phyloP scores from a whole-genome alignment of 768 basidiomycete species.

The Kwoniella europaea region DNA sequence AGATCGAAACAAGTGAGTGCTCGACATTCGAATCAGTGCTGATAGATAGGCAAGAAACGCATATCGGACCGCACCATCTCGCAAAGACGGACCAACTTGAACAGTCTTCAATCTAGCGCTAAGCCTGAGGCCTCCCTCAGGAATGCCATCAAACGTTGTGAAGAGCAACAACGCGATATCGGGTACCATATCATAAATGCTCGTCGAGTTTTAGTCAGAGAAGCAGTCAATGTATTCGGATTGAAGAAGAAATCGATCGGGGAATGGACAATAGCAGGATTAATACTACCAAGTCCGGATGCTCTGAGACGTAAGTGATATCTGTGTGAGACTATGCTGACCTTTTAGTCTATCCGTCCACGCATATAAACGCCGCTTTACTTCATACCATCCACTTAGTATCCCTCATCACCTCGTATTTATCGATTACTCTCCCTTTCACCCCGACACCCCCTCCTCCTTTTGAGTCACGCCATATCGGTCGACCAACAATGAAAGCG shows the following conservation, averaged over 20 bases:
- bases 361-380: slow-evolving; percentile 46
- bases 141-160: slow-evolving; percentile 2
- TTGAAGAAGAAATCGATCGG: slow-evolving; percentile 22
- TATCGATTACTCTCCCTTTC: slow-evolving; percentile 51
- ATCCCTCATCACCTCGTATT: slow-evolving; percentile 48
- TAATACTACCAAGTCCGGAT: slow-evolving; percentile 31
- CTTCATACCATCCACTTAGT: slow-evolving; percentile 50
- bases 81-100: slow-evolving; percentile 3
- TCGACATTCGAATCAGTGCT: not conserved
- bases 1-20: slow-evolving; percentile 15
- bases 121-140: not conserved
- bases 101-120: not conserved
- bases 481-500: slow-evolving; percentile 36
- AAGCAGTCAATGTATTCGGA: slow-evolving; percentile 47
- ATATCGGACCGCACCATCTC: not conserved
- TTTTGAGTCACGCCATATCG: slow-evolving; percentile 24
- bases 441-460: slow-evolving; percentile 21
- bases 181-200: slow-evolving; percentile 37
- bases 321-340: not conserved
- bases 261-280: slow-evolving; percentile 47
- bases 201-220: slow-evolving; percentile 41
- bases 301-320: slow-evolving; percentile 38
- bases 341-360: slow-evolving; percentile 32
- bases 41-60: not conserved
- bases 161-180: slow-evolving; percentile 24